Evolutionary conservation across 2,329 filamentous ascomycete genomes (phyloP), one percentile per base, ranked within the genome.

Genomic region (Xylariales sp.): DNA sequence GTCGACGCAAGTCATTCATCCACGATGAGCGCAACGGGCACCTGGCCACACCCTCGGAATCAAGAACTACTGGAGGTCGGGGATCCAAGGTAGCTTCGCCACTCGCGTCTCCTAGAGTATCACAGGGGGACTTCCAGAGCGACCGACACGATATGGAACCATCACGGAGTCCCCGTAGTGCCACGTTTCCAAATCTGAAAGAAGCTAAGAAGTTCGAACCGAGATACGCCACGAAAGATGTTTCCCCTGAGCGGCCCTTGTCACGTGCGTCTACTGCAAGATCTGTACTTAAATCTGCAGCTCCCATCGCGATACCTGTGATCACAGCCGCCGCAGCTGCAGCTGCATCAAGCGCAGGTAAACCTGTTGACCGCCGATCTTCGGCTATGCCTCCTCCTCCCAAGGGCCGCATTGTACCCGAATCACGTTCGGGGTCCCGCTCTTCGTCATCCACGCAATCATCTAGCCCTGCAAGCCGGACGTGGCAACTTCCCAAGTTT

Each of bases 401-500:
- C n/a, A 52, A 43, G 38, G 22, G 40, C 22, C 14, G 46, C 16
- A 43, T 32, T 9, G 18, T 27, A 18, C 22, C 20, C 27, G 38
- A 35, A 16, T 11, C 22, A 15, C 20, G 41, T 4, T 22, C 43
- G 29, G 51, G 52, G 7, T 32, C 51, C 18, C 54, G 51, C 25
- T 49, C 50, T 14, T 48, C 46, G 9, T 35, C 50, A 21, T 46
- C 53, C 15, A 48, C 49, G 24, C 46, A 52, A 5, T 47, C 46
- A 4, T 43, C 51, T 1, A 49, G 40, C 37, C 50, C 58, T 15
- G 45, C 55, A 6, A 51, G 55, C 14, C 58, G 60, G 18, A 51
- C 61, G 18, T 78, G 74, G 70, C 67, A 73, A 27, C 69, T 71
- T 3, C 57, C 63, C 4, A 54, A 61, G 4, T 74, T 74, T 39